Evolutionary conservation across 108 stramenopile genomes (phyloP), one percentile per base, ranked within the genome.

Genomic region (Cyclotella sp.): DNA sequence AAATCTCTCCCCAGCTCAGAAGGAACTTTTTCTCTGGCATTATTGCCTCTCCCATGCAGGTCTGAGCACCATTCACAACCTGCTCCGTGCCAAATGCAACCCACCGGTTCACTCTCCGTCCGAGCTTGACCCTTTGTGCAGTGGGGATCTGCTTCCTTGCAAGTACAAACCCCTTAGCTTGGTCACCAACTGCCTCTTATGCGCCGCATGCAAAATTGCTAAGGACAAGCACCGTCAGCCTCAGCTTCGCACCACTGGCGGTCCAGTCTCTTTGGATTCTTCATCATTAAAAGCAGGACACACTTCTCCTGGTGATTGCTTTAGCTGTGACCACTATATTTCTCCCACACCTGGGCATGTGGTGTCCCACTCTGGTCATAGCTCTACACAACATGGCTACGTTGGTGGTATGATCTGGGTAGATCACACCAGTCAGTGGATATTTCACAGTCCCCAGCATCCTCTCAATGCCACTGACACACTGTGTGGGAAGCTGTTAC

Each of bases 311-410:
- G 87, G 78, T 13, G 51, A 72, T 9, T 45, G 46, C 24, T 63
- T 88, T 26, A 82, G 81, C 4, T 47, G 61, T 39, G 84, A 88
- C 59, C 67, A 73, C n/a, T 88, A 78, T 51, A 22, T 62, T 5
- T 75, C 70, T 26, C 8, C 63, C 34, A 22, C 76, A 13, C 72
- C 34, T n/a, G 87, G 87, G 34, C 34, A 6, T 3, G n/a, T n/a
- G 15, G 47, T 49, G 3, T 16, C 47, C 15, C 47, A 16, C 47
- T 49, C 47, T 49, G 47, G 47, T n/a, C 47, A 49, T n/a, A 49
- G 47, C n/a, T 49, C 47, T 9, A 15, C 72, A 79, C n/a, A 69
- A n/a, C 64, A 58, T 58, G 13, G 55, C 43, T 65, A 18, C 22
- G 27, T 34, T 5, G 26, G 34, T 40, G 46, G 34, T 34, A 52